phyloP scores from a whole-genome alignment of 2,329 filamentous ascomycete genomes.

The Sporothrix sp. region DNA sequence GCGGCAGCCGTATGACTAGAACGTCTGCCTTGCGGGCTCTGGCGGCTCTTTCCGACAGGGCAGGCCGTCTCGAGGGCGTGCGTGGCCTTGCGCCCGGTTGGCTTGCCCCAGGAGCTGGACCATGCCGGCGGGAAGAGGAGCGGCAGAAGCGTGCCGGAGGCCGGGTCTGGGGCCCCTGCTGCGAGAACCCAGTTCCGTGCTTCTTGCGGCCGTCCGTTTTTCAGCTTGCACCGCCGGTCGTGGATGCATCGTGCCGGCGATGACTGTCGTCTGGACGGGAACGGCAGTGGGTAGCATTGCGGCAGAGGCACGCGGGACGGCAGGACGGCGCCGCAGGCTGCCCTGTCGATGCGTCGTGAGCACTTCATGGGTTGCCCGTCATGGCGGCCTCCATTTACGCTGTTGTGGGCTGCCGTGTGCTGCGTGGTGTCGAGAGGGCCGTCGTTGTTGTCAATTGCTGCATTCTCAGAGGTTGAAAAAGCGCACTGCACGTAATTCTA shows the following conservation, averaged over 20 bases:
- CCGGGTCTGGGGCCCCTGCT: slow-evolving; percentile 10
- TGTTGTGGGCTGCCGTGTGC: neutral
- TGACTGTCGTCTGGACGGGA: neutral
- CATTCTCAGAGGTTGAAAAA: slow-evolving; percentile 4
- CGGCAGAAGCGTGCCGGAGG: slow-evolving; percentile 16
- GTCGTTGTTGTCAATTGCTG: neutral
- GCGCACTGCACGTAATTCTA: neutral
- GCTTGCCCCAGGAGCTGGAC: slow-evolving; percentile 2
- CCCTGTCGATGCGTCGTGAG: slow-evolving; percentile 49
- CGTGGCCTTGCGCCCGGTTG: neutral
- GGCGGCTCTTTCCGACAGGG: neutral
- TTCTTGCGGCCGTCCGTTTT: neutral
- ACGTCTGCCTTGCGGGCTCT: neutral
- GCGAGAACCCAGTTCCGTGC: neutral
- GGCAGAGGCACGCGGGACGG: slow-evolving; percentile 30
- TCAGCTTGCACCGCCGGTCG: neutral
- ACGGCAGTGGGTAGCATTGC: neutral
- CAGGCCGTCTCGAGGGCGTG: neutral
- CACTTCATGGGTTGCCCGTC: slow-evolving; percentile 51
- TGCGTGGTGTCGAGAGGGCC: neutral
- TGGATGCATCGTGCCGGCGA: slow-evolving; percentile 9
- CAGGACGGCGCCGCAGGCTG: slow-evolving; percentile 48
- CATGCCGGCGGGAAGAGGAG: slow-evolving; percentile 13
- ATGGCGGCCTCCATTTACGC: slow-evolving; percentile 29
- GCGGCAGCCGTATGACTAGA: neutral